These are phyloP conservation scores for Datura wrightii DNA, from an alignment of 257 asterid genomes.

Conservation along the genomic window DNA sequence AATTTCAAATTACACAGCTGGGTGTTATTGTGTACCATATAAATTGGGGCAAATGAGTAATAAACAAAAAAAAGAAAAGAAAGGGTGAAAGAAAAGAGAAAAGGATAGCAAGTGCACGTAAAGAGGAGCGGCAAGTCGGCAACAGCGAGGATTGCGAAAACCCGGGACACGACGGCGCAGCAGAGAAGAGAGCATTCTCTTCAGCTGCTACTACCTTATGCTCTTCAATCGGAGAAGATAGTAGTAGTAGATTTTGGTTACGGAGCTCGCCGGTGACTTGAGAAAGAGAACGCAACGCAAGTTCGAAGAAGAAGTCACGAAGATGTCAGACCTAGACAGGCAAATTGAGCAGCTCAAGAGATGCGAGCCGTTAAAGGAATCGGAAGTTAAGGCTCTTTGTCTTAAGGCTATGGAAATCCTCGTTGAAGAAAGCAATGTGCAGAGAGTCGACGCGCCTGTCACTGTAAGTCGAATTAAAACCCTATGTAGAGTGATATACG, in stretches of 20 bases:
- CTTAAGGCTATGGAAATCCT: slow-evolving; percentile 94
- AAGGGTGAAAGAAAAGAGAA: slow-evolving; percentile 10
- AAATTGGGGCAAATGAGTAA: background rate
- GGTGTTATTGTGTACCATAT: background rate
- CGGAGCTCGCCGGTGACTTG: slow-evolving; percentile 28
- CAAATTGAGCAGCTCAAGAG: slow-evolving; percentile 93
- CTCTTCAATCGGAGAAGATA: background rate
- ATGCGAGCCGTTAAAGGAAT: slow-evolving; percentile 87
- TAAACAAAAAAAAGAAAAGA: background rate
- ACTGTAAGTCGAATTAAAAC: slow-evolving; percentile 54
- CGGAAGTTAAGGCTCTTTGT: slow-evolving; percentile 86
- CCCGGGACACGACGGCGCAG: slow-evolving; percentile 35
- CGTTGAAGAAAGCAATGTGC: slow-evolving; percentile 95
- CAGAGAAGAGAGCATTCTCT: slow-evolving; percentile 27
- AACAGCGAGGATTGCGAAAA: slow-evolving; percentile 48
- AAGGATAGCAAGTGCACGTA: background rate
- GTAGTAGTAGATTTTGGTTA: background rate
- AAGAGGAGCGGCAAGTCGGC: slow-evolving; percentile 34
- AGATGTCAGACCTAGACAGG: slow-evolving; percentile 92
- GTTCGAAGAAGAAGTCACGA: slow-evolving; percentile 5
- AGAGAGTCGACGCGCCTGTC: slow-evolving; percentile 94
- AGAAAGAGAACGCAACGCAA: slow-evolving; percentile 18
- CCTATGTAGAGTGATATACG: background rate
- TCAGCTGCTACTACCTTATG: slow-evolving; percentile 13
- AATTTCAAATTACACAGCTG: background rate